Base-by-base conservation (phyloP, 2,329 filamentous ascomycete species). In the Cladosporium sp. region DNA sequence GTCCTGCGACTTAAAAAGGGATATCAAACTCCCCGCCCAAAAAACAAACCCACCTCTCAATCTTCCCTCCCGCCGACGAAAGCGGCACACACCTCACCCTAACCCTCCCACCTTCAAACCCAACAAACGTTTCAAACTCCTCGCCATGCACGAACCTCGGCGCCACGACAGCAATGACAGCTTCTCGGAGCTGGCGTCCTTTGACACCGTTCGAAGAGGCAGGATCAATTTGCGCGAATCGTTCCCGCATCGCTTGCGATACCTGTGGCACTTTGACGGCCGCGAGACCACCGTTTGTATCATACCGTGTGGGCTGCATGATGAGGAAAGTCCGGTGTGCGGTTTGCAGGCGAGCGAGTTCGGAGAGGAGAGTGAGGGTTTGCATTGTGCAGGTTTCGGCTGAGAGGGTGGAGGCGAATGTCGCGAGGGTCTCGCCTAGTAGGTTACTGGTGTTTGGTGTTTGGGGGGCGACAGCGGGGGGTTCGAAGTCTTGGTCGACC, bases 281-380 rank as follows among this genome's bases (percentile, higher is more conserved):
- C 11, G 38, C 22, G 33, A 51, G 13, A 3, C 8, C 27, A 4
- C 49, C 49, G 12, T 45, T 4, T 3, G 22, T 15, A 33, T 61
- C 57, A 27, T 53, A 58, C 4, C 53, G 49, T 1, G 56, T 59
- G 7, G 60, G 53, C 8, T 48, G 48, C 18, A 64, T 30, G 38
- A 64, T 46, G n/a, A 64, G 33, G 47, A 62, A 57, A 27, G 63
- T 59, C 4, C 51, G 36, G 45, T 63, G 54, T 13, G 57, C 51
- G 11, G 54, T 54, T 38, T 58, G 60, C 38, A 61, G 42, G 15
- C 52, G 40, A 8, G 58, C 54, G 15, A 64, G 53, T n/a, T 57
- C 52, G 25, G 55, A 52, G 35, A 64, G 49, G 20, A 63, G 52
- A 9, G 51, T 50, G 2, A 56, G 53, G 18, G 62, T 62, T 20